Evolutionary conservation across 2,329 filamentous ascomycete species (phyloP), one percentile per base, ranked within the genome.

Genomic region (Calcarisporium arbuscula): DNA sequence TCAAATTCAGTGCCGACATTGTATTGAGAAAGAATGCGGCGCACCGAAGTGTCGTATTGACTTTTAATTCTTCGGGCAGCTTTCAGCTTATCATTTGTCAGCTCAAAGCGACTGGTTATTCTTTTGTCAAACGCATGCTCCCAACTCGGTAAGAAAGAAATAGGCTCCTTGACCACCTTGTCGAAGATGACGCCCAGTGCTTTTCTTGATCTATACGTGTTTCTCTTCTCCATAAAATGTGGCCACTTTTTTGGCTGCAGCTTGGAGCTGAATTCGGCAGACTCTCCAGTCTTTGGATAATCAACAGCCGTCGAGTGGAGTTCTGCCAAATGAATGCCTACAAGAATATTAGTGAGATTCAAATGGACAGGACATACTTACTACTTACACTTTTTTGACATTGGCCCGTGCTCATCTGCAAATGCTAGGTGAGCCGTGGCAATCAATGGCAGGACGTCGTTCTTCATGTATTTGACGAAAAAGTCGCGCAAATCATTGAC

Each of bases 281-380:
- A 75, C 8, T 82, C 71, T 0, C 92, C 92, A 2, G 86, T 90
- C 62, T 98, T 98, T 28, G 85, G 80, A 53, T 92, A 98, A 56
- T 98, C 92, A 1, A 98, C 92, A 0, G 92, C 90, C 47, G 80
- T 78, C 0, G 92, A 96, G 55, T 98, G 92, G 4, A 96, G 64
- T 8, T 72, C 65, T 4, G 90, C 88, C 5, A 96, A 68, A 32
- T 78, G 64, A 1, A 92, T 60, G 48, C 75, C 75, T 78, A 10
- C 8, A 7, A 15, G 5, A 4, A 5, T 6, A 30, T n/a, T 7
- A 21, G 18, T 48, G 34, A 41, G 25, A 14, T 9, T 38, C 20
- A 33, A 8, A 19, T 28, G 19, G 26, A 21, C 35, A 18, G 15
- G 9, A 3, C 19, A 19, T 14, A 9, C n/a, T n/a, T 8, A 19